Evolutionary conservation across 192 early-diverging fungal genomes (phyloP).

Genomic region (Coemansia sp.): DNA sequence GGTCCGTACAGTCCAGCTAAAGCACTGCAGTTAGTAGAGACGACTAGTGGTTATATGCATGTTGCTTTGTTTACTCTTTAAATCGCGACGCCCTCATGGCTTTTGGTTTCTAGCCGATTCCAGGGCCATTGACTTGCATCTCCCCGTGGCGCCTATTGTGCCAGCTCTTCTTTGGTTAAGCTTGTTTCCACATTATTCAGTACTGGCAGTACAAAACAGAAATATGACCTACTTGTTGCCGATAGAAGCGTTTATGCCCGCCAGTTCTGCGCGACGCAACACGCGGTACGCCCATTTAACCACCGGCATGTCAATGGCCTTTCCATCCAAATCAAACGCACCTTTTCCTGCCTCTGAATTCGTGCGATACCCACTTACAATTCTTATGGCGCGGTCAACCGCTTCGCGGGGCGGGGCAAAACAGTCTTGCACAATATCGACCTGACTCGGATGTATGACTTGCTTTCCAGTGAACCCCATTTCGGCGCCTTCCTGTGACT

Average conservation of each 20-base stretch:
- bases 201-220: not conserved
- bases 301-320: conserved; percentile 89
- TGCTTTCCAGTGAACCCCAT: conserved; percentile 98
- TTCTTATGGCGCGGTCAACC: conserved; percentile 65
- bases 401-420: conserved; percentile 74
- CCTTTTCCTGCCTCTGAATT: conserved; percentile 74
- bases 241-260: conserved; percentile 24
- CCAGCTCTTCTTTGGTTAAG: not conserved
- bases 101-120: not conserved
- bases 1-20: too few relatives aligned
- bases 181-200: not conserved
- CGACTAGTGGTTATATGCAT: too few relatives aligned
- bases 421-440: conserved; percentile 74
- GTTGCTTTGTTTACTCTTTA: too few relatives aligned
- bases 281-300: conserved; percentile 87
- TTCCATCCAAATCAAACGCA: conserved; percentile 89
- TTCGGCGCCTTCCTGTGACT: conserved; percentile 79
- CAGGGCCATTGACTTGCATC: not conserved
- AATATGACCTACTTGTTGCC: not conserved
- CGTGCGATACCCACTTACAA: conserved; percentile 69
- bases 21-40: too few relatives aligned
- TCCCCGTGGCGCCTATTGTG: not conserved
- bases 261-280: conserved; percentile 63
- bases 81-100: too few relatives aligned
- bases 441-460: conserved; percentile 89